phyloP scores from a whole-genome alignment of 164 flowering plant species.

The Dillenia turbinata region DNA sequence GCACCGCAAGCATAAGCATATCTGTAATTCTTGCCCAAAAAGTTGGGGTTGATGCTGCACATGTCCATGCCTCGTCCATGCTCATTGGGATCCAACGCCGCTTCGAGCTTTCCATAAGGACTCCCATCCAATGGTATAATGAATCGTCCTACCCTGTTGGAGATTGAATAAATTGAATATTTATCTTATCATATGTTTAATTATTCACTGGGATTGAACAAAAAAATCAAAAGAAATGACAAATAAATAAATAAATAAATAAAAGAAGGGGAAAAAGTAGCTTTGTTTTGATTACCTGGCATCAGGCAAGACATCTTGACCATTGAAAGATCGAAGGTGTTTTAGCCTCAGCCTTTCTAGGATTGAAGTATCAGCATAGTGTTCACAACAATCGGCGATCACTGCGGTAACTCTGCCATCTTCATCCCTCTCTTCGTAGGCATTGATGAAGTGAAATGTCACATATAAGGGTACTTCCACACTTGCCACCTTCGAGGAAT shows the following conservation, averaged over 20 bases:
- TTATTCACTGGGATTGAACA: too few relatives aligned
- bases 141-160: conserved; percentile 80
- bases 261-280: too few relatives aligned
- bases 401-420: conserved; percentile 69
- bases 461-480: conserved; percentile 92
- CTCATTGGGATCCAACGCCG: conserved; percentile 78
- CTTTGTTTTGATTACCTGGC: conserved; percentile 51
- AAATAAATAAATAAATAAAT: background rate
- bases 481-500: conserved; percentile 66
- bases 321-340: conserved; percentile 52
- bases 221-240: background rate
- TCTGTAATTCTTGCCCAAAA: conserved; percentile 72
- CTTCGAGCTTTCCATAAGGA: conserved; percentile 58
- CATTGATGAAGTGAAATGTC: conserved; percentile 93
- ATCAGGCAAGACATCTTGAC: conserved; percentile 72
- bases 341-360: conserved; percentile 69
- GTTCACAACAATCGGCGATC: conserved; percentile 90
- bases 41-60: conserved; percentile 91
- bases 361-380: conserved; percentile 71
- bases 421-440: conserved; percentile 80
- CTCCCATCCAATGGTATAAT: conserved; percentile 86
- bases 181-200: too few relatives aligned
- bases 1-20: conserved; percentile 97
- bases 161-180: background rate
- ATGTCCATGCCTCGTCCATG: conserved; percentile 97